Evolutionary conservation across 2,329 filamentous ascomycete species (phyloP), one percentile per base, ranked within the genome.

Genomic region (Ophiostoma triangulosporum): DNA sequence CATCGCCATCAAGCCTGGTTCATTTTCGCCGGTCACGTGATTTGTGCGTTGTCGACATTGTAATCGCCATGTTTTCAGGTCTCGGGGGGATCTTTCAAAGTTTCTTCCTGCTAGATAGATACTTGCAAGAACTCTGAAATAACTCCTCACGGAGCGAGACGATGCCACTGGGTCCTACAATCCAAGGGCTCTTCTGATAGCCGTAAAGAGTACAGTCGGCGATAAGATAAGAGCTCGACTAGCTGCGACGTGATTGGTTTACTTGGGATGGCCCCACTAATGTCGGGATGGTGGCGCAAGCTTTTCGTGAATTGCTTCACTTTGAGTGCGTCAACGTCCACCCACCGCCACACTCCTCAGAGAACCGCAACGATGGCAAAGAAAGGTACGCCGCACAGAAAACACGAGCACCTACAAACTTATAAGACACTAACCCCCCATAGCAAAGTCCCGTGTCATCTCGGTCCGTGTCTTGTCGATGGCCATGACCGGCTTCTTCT

Each of bases 401-500:
- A 33, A 6, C 26, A 14, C 14, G 7, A 29, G 17, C 15, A 14
- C 11, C 3, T 3, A 4, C 8, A 4, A 29, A 11, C 2, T 22
- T 11, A 40, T 9, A 27, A 14, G 24, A 2, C 29, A 48, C 54
- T 53, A 46, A 50, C 33, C n/a, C 24, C 45, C 22, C 14, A 12
- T 67, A 94, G 88, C 76, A 57, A 97, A 97, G 76, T 87, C 90
- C 65, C 88, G 94, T 68, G 84, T 91, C 61, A 84, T 98, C 67
- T 80, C 87, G 66, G 91, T 96, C 68, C 90, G 93, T 67, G 84
- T 98, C 61, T 76, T 98, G 68, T 95, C 89, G 59, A 98, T 98
- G 93, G 93, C 93, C 67, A 84, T 95, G 84, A 98, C 93, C 26
- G 93, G 93, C 64, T 98, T 89, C 78, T 98, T 91, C 77, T 90